Evolutionary conservation across 1,139 yeast genomes (phyloP), one percentile per base, ranked within the genome.

Genomic region (Hemisphaericaspora lyxosophila): DNA sequence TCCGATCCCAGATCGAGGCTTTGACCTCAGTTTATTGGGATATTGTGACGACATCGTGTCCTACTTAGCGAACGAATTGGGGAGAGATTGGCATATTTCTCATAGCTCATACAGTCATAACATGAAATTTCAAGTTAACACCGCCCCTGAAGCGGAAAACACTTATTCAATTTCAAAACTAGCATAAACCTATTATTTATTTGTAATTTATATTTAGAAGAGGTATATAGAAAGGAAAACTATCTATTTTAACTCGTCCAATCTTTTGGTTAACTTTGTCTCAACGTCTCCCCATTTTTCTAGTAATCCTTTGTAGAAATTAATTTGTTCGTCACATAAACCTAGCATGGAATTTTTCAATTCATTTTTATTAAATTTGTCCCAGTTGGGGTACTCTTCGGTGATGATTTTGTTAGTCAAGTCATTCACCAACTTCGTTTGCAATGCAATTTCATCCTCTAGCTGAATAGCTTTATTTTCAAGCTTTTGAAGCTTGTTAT

Each of bases 21-120:
- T 90, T 56, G 97, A 90, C 55, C 76, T 87, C 22, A 78, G 82
- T 31, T 59, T 90, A 12, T 62, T 89, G 31, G 97, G 96, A 0
- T 79, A 77, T 47, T 88, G 97, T 60, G 97, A 90, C 54, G 94
- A 86, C 46, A 87, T 79, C n/a, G 90, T 89, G 9, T 75, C 82
- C 19, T 77, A 76, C 55, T 59, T 88, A 3, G 70, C 82, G 33
- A 70, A 71, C 27, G 65, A 69, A 41, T 64, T 86, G 35, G 77
- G 76, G 1, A 43, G 46, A 4, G 49, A 43, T 5, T 87, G 96
- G 96, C 59, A 68, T 9, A 70, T 87, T 33, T 68, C 77, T 1
- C 95, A 86, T 51, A 62, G 69, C 12, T 50, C 51, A 31, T 57
- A 42, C 27, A 40, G 48, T 28, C 22, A 13, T 12, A 15, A 24